Evolutionary conservation across 2,329 filamentous ascomycete species (phyloP).

Genomic region (Cladosporium austrohemisphaericum): DNA sequence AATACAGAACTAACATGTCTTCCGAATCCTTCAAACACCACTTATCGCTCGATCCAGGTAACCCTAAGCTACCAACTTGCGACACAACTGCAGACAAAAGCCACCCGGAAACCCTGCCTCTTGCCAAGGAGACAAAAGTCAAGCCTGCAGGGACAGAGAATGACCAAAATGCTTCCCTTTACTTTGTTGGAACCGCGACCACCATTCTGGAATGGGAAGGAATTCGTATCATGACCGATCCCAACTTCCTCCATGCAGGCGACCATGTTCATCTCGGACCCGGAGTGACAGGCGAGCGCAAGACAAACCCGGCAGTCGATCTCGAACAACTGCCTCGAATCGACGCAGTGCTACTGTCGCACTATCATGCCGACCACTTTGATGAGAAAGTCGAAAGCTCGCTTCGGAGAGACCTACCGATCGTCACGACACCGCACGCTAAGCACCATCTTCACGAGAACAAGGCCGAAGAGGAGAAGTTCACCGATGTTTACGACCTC

Average conservation of each 20-base stretch:
- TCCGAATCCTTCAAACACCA: constrained; percentile 34
- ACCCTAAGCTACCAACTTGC: constrained; percentile 38
- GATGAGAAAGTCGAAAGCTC: constrained; percentile 51
- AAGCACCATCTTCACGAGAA: constrained; percentile 47
- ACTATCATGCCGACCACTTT: constrained; percentile 62
- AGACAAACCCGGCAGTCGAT: constrained; percentile 59
- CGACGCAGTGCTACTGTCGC: constrained; percentile 58
- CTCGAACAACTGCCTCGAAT: constrained; percentile 57
- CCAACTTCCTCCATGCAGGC: constrained; percentile 63
- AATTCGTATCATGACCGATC: constrained; percentile 53
- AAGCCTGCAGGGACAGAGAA: constrained; percentile 38
- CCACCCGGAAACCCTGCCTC: constrained; percentile 37
- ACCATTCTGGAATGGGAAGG: constrained; percentile 54
- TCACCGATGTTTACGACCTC: constrained; percentile 53
- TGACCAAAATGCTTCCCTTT: constrained; percentile 44
- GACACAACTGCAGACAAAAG: constrained; percentile 22
- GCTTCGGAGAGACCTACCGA: constrained; percentile 53
- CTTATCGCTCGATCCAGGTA: constrained; percentile 39
- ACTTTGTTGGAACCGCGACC: constrained; percentile 56
- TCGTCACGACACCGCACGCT: constrained; percentile 62
- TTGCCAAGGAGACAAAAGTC: constrained; percentile 43
- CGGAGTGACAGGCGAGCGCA: constrained; percentile 53
- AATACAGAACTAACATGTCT: neutral
- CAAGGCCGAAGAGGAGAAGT: constrained; percentile 46
- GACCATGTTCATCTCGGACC: constrained; percentile 65